Evolutionary conservation across 305 asterid species (phyloP).

Genomic region (Striga hermonthica): DNA sequence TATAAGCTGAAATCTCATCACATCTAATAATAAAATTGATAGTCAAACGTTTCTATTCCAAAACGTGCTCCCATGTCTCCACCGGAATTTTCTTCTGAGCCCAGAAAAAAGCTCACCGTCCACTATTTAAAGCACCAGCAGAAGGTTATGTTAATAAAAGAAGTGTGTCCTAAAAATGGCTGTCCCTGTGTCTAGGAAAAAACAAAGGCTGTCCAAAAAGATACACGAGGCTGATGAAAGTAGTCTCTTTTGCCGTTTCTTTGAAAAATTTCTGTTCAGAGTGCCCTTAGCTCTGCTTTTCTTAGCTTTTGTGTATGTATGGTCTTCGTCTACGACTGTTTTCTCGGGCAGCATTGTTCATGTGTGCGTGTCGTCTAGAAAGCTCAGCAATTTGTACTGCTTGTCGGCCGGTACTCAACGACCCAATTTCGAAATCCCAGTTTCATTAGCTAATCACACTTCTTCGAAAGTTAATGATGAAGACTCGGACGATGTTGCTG

Average conservation of each 20-base stretch:
- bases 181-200: slow-evolving; percentile 43
- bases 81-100: slow-evolving; percentile 6
- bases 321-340: slow-evolving; percentile 57
- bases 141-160: not conserved
- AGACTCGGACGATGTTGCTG: slow-evolving; percentile 16
- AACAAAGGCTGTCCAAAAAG: slow-evolving; percentile 37
- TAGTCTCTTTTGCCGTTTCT: slow-evolving; percentile 31
- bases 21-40: not conserved
- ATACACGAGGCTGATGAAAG: slow-evolving; percentile 26
- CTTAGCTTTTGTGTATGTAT: slow-evolving; percentile 45
- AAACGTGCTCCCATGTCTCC: slow-evolving; percentile 38
- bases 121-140: slow-evolving; percentile 25
- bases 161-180: slow-evolving; percentile 31
- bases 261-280: slow-evolving; percentile 36
- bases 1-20: not conserved
- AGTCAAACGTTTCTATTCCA: not conserved
- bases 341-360: slow-evolving; percentile 53
- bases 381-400: slow-evolving; percentile 54
- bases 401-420: slow-evolving; percentile 64
- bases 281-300: slow-evolving; percentile 37
- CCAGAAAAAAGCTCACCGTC: not conserved
- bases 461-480: slow-evolving; percentile 21
- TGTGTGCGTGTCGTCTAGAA: slow-evolving; percentile 56
- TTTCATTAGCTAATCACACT: slow-evolving; percentile 23
- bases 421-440: slow-evolving; percentile 35